Conservation (phyloP, 169 alveolate genomes). For the Amoebophrya sp. region DNA sequence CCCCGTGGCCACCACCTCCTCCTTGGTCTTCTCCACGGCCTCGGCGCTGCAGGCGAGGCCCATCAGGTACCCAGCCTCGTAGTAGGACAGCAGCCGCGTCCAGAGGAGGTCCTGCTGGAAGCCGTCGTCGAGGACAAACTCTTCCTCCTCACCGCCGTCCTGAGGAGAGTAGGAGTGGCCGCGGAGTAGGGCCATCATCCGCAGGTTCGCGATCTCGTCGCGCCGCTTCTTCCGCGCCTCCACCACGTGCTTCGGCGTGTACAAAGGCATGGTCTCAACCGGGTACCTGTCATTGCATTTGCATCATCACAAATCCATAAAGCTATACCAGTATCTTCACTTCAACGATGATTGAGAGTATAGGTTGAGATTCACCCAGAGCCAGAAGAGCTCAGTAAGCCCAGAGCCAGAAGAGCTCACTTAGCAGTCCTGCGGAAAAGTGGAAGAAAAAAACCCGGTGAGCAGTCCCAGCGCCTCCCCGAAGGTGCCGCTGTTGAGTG, state of each 20-base stretch:
- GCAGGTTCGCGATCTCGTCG: not conserved
- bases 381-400: too few species aligned
- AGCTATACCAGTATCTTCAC: too few species aligned
- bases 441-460: not conserved
- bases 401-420: too few species aligned
- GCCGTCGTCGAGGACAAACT: not conserved
- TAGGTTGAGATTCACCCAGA: too few species aligned
- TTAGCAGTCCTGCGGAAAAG: too few species aligned
- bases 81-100: conserved; percentile 10
- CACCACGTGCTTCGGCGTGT: not conserved
- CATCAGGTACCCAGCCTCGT: conserved; percentile 8
- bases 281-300: not conserved
- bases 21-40: not conserved
- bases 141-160: not conserved
- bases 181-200: not conserved
- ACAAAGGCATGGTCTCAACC: not conserved
- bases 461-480: conserved; percentile 13
- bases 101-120: not conserved
- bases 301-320: too few species aligned
- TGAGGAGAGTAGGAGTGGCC: not conserved
- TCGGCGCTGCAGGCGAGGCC: not conserved
- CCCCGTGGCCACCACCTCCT: not conserved
- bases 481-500: conserved; percentile 8
- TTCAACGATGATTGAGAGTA: too few species aligned
- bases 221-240: not conserved